Evolutionary conservation across 805 yeast genomes (phyloP), one percentile per base, ranked within the genome.

Genomic region (Yarrowia porcina): DNA sequence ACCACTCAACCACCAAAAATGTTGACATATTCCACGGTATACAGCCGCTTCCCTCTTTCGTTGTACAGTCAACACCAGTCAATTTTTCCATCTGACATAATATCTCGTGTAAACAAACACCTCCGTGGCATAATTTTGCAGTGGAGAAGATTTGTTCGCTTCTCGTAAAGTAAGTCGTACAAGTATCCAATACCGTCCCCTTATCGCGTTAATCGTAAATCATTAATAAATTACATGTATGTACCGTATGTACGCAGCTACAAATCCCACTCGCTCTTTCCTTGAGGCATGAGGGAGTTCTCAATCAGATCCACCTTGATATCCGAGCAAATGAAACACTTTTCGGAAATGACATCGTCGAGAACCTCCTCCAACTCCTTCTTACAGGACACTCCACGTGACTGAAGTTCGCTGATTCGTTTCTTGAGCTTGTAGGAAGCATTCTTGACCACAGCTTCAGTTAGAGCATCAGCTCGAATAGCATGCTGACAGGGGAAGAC

Each of bases 401-500:
- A 32, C 65, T 83, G 83, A 42, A 86, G 74, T 61, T 78, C 80
- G 64, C 83, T 84, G 63, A 89, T 82, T 32, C 82, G 77, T 69
- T 83, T 85, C 71, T 86, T 86, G 59, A 86, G 79, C 39, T 83
- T 79, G 71, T 86, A 86, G 67, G 90, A 90, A 45, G 84, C 85
- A 30, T 87, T 84, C 35, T 78, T 77, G 60, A 87, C 70, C 33
- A 88, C 82, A 38, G 76, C 76, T 63, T 82, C 81, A 7, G 88
- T 82, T n/a, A 90, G 73, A 75, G 99, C 94, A 71, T 91, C 97
- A 59, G 85, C 86, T 71, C 94, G 98, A 75, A 89, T 88, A 5
- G 89, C 83, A 72, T 94, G 99, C 63, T 83, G 87, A 71, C 99
- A 94, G 0, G 97, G 97, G 70, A 90, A 94, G 5, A 86, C 83